phyloP scores from a whole-genome alignment of 2,329 filamentous ascomycete species.

The Albophoma yamanashiensis region DNA sequence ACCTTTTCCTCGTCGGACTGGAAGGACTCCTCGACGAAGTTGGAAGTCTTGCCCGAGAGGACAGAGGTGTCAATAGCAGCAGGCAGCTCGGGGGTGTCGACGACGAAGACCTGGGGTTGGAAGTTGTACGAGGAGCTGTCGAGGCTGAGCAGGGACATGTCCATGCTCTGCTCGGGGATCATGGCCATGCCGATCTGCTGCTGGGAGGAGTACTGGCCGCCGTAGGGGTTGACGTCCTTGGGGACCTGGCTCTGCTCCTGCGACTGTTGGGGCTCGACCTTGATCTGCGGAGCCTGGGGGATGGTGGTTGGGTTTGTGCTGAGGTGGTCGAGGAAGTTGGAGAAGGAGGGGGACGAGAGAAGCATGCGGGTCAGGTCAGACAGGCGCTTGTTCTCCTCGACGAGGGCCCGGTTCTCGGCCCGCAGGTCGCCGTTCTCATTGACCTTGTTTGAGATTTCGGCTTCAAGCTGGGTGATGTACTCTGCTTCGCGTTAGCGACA shows the following conservation, averaged over 20 bases:
- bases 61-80: constrained; percentile 45
- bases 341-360: constrained; percentile 71
- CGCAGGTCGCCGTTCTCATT: constrained; percentile 76
- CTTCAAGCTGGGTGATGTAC: constrained; percentile 92
- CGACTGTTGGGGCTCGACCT: constrained; percentile 25
- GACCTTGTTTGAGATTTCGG: constrained; percentile 73
- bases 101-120: constrained; percentile 63
- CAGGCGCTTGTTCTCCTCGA: constrained; percentile 76
- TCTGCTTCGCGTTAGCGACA: constrained; percentile 41
- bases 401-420: constrained; percentile 67
- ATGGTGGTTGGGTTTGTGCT: constrained; percentile 44
- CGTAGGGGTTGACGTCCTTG: constrained; percentile 58
- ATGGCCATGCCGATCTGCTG: constrained; percentile 72
- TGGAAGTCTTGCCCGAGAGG: constrained; percentile 62
- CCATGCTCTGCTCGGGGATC: constrained; percentile 68
- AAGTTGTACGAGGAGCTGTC: constrained; percentile 45
- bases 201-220: constrained; percentile 41
- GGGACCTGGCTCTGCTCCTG: constrained; percentile 39
- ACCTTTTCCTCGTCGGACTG: constrained; percentile 42
- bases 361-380: constrained; percentile 73
- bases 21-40: constrained; percentile 36
- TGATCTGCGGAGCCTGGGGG: constrained; percentile 26
- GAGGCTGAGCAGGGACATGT: constrained; percentile 61
- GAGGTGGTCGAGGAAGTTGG: constrained; percentile 64
- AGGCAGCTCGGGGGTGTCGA: constrained; percentile 61